Percentiles rank a stretch among this genome's conserved stretches.
Conservation (phyloP, 768 basidiomycete genomes). For the Amanita pseudoporphyria region DNA sequence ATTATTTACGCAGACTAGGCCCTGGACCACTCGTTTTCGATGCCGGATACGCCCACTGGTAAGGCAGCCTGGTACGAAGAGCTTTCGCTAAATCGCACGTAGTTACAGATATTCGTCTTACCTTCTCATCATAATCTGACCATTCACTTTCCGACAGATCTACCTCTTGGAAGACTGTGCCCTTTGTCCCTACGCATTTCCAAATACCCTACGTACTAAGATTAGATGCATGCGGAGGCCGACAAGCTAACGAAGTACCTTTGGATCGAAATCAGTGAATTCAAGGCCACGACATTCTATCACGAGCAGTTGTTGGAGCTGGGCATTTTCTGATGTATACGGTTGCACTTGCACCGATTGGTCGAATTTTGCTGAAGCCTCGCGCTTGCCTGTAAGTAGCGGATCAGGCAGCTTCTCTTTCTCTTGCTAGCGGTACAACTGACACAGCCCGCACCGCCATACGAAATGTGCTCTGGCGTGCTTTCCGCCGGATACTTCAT, state of each 20-base stretch:
- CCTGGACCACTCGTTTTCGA: conserved; percentile 59
- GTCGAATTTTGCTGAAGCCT: conserved; percentile 77
- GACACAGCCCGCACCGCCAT: conserved; percentile 68
- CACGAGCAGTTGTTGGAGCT: conserved; percentile 54
- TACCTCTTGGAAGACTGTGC: conserved; percentile 53
- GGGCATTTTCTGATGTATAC: conserved; percentile 53
- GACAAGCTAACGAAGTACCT: conserved; percentile 10
- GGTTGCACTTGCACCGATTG: conserved; percentile 34
- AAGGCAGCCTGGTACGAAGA: conserved; percentile 33
- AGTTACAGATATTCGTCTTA: conserved; percentile 15
- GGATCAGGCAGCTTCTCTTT: background rate
- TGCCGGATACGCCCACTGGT: conserved; percentile 62
- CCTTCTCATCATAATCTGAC: conserved; percentile 92
- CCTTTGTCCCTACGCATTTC: conserved; percentile 59
- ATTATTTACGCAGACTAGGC: conserved; percentile 27
- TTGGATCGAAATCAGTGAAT: conserved; percentile 67
- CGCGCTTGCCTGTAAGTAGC: conserved; percentile 51
- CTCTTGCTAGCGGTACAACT: conserved; percentile 8
- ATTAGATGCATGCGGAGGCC: background rate
- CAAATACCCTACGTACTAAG: conserved; percentile 51
- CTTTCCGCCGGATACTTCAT: conserved; percentile 56
- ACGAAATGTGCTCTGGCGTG: conserved; percentile 68
- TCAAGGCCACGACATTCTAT: conserved; percentile 87
- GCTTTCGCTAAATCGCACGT: conserved; percentile 7
- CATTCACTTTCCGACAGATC: conserved; percentile 62